These are phyloP conservation scores for Candida tallmaniae DNA, from an alignment of 805 yeast genomes.

Conservation along the genomic window DNA sequence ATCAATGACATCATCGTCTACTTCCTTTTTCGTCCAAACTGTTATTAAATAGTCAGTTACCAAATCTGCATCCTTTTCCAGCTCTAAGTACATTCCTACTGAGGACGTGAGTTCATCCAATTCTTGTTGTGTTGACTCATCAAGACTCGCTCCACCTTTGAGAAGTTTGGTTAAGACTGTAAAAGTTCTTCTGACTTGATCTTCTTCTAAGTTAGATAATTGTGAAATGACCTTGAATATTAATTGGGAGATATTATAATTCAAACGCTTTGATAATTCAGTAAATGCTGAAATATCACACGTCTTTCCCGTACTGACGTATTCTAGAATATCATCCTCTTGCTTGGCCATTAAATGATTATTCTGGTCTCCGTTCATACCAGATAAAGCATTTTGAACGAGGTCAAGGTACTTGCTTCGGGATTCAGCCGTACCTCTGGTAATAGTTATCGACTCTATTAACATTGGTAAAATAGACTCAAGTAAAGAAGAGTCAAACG, in stretches of 20 bases:
- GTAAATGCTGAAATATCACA: background rate
- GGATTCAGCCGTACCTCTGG: background rate
- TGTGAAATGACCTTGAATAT: slow-evolving; percentile 8
- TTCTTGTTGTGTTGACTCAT: slow-evolving; percentile 1
- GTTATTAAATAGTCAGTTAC: slow-evolving; percentile 4
- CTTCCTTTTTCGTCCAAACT: slow-evolving; percentile 5
- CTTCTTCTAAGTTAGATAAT: slow-evolving; percentile 8
- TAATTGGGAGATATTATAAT: background rate
- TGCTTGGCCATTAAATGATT: slow-evolving; percentile 1
- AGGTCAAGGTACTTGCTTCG: background rate
- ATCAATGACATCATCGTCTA: slow-evolving; percentile 8
- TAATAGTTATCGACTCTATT: background rate
- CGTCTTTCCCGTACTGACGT: slow-evolving; percentile 2
- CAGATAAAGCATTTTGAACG: background rate
- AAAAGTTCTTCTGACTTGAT: slow-evolving; percentile 5
- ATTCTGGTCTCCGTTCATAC: background rate
- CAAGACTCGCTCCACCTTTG: background rate
- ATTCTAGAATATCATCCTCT: slow-evolving; percentile 1
- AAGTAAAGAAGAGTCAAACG: slow-evolving; percentile 11
- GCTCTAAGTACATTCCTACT: slow-evolving; percentile 6
- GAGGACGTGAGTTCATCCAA: slow-evolving; percentile 6
- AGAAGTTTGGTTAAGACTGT: slow-evolving; percentile 1
- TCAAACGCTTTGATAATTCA: slow-evolving; percentile 2
- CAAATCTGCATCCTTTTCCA: background rate
- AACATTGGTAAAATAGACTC: slow-evolving; percentile 1